phyloP scores from a whole-genome alignment of 2,329 filamentous ascomycete species.

The Neofusicoccum ribis region DNA sequence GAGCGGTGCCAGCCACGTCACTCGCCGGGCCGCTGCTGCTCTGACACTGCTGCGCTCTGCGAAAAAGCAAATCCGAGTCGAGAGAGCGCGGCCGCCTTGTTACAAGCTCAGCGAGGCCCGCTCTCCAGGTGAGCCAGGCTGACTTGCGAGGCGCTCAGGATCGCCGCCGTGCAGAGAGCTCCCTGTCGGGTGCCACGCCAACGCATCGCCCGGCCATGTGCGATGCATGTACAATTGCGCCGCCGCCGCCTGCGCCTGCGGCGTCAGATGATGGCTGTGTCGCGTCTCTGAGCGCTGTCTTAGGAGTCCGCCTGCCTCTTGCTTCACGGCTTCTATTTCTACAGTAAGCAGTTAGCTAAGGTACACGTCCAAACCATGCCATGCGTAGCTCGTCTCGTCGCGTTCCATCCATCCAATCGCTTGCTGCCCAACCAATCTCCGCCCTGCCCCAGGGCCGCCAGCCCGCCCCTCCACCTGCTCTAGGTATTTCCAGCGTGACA shows the following conservation, averaged over 20 bases:
- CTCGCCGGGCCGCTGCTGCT: background rate
- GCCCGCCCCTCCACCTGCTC: conserved; percentile 13
- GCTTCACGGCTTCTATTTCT: conserved; percentile 15
- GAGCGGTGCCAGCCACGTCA: background rate
- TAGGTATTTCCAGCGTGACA: conserved; percentile 19
- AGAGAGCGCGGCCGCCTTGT: background rate
- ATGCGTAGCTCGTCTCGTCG: conserved; percentile 20
- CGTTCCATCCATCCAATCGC: conserved; percentile 19
- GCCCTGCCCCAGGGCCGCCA: conserved; percentile 8
- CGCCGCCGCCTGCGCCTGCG: background rate
- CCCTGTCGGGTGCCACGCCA: conserved; percentile 13
- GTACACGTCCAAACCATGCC: conserved; percentile 17
- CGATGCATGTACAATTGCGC: conserved; percentile 4
- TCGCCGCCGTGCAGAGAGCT: conserved; percentile 6
- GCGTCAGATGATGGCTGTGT: background rate
- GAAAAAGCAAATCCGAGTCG: background rate
- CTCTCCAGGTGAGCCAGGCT: background rate
- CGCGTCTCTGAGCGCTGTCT: background rate
- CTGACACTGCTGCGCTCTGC: background rate
- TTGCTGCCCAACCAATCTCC: conserved; percentile 20
- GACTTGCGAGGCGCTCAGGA: conserved; percentile 3
- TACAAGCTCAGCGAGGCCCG: background rate
- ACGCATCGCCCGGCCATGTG: conserved; percentile 1
- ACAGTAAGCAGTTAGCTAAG: conserved; percentile 10
- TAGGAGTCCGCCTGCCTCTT: conserved; percentile 1